Evolutionary conservation across 1,139 yeast genomes (phyloP).

Genomic region (Hyphopichia fennica): DNA sequence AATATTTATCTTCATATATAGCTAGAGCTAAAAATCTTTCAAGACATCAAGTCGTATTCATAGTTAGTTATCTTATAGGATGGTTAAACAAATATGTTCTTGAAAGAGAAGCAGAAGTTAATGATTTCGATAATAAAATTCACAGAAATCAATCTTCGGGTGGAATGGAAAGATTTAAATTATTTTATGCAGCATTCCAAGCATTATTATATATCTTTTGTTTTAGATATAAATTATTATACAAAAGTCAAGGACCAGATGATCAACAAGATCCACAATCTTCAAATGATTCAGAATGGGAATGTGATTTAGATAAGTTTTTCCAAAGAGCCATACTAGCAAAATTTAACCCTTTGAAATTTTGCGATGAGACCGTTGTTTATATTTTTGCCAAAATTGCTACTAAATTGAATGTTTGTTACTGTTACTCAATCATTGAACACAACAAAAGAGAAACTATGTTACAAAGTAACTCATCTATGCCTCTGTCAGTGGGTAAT

Average conservation of each 20-base stretch:
- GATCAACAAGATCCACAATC: conserved; percentile 6
- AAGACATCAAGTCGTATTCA: conserved; percentile 71
- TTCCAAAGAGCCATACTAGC: conserved; percentile 86
- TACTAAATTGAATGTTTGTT: conserved; percentile 85
- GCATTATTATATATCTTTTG: conserved; percentile 89
- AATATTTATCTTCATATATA: conserved; percentile 85
- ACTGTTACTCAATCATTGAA: conserved; percentile 90
- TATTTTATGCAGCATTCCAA: conserved; percentile 92
- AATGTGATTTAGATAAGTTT: conserved; percentile 76
- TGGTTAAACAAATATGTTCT: conserved; percentile 81
- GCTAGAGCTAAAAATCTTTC: conserved; percentile 82
- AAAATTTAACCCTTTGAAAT: conserved; percentile 89
- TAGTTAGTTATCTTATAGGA: conserved; percentile 72
- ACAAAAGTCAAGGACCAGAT: conserved; percentile 25
- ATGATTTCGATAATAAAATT: conserved; percentile 35
- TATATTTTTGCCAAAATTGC: conserved; percentile 92
- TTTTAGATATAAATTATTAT: conserved; percentile 70
- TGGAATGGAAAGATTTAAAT: conserved; percentile 77
- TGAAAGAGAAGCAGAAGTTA: conserved; percentile 82
- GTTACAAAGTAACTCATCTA: conserved; percentile 33
- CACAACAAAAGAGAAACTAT: conserved; percentile 75
- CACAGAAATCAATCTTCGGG: conserved; percentile 25
- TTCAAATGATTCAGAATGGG: conserved; percentile 58
- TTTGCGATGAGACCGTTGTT: conserved; percentile 92
- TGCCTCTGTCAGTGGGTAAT: conserved; percentile 36